Conservation (phyloP, 2,329 filamentous ascomycete genomes). For the Epichloe bromicola region DNA sequence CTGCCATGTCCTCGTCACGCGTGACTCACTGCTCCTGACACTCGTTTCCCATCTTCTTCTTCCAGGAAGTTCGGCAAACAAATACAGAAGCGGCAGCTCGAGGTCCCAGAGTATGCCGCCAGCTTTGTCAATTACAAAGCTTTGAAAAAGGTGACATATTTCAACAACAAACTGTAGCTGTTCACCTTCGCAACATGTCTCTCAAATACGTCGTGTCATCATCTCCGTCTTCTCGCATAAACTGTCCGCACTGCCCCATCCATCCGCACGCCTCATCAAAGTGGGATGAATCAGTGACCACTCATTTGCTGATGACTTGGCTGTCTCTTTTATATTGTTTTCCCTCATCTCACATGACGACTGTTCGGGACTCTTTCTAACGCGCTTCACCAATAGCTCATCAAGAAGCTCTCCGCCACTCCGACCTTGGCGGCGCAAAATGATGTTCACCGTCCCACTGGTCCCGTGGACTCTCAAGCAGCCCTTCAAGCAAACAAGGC, state of each 20-base stretch:
- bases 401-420: slow-evolving; percentile 92
- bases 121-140: slow-evolving; percentile 99
- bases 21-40: slow-evolving; percentile 4
- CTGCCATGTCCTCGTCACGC: background rate
- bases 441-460: slow-evolving; percentile 36
- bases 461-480: slow-evolving; percentile 61
- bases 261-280: background rate
- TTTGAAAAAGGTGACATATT: slow-evolving; percentile 70
- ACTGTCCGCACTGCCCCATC: background rate
- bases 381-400: slow-evolving; percentile 51
- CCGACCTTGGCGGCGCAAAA: slow-evolving; percentile 70
- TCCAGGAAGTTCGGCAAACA: slow-evolving; percentile 98
- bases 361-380: background rate
- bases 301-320: background rate
- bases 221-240: background rate
- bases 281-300: background rate
- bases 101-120: slow-evolving; percentile 97
- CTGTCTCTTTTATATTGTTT: background rate
- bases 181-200: background rate
- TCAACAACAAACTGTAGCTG: background rate
- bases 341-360: background rate
- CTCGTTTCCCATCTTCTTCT: slow-evolving; percentile 3
- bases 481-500: slow-evolving; percentile 93
- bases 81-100: slow-evolving; percentile 96
- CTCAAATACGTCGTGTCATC: background rate